phyloP scores from a whole-genome alignment of 257 asterid genomes.

The Solanum medicagineum region DNA sequence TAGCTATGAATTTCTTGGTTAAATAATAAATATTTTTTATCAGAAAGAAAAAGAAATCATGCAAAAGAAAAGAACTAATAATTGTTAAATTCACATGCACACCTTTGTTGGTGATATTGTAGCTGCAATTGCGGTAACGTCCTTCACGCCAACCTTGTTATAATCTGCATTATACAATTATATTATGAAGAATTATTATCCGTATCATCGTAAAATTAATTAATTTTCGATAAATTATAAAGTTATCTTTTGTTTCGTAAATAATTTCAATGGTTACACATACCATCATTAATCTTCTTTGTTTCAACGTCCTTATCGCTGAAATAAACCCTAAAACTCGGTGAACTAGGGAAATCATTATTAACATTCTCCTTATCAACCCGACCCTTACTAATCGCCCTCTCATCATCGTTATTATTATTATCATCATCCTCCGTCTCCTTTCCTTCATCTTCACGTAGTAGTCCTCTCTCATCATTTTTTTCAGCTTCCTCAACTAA shows the following conservation, averaged over 20 bases:
- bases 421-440: background rate
- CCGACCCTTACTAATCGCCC: constrained; percentile 14
- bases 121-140: background rate
- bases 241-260: background rate
- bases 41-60: background rate
- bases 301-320: constrained; percentile 1
- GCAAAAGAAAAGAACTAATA: background rate
- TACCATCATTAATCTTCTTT: background rate
- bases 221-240: background rate
- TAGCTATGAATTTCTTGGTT: background rate
- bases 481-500: background rate
- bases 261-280: background rate
- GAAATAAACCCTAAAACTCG: constrained; percentile 41
- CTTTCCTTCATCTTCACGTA: background rate
- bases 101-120: background rate
- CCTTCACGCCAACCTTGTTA: background rate
- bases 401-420: constrained; percentile 5
- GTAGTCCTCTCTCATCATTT: background rate
- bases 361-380: background rate
- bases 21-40: background rate
- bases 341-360: constrained; percentile 19
- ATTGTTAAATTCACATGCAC: background rate
- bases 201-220: background rate
- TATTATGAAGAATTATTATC: background rate
- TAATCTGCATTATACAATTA: background rate